Percentiles rank a stretch among this genome's conserved stretches.
Conservation (phyloP, 139 green algal genomes). For the Axilococcus clingmanii region DNA sequence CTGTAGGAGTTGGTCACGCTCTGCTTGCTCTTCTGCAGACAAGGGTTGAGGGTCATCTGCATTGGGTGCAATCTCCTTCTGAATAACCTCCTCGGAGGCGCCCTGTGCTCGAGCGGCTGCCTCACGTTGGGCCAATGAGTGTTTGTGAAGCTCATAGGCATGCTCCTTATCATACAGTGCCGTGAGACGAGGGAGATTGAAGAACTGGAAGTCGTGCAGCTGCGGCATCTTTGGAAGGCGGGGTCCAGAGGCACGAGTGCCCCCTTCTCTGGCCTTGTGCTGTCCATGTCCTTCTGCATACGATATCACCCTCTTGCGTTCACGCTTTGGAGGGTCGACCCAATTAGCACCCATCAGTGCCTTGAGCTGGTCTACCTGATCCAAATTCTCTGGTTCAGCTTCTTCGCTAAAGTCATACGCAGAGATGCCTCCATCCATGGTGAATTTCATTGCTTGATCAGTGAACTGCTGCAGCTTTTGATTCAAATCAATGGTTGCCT, state of each 20-base stretch:
- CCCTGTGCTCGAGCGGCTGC: slow-evolving; percentile 33
- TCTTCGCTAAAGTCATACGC: slow-evolving; percentile 81
- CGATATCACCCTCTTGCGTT: slow-evolving; percentile 84
- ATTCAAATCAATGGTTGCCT: slow-evolving; percentile 81
- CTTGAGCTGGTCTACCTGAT: slow-evolving; percentile 42
- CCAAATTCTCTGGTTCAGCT: slow-evolving; percentile 27
- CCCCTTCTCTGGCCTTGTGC: slow-evolving; percentile 29
- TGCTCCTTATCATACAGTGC: slow-evolving; percentile 91
- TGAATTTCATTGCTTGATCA: slow-evolving; percentile 90
- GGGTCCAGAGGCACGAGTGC: slow-evolving; percentile 29
- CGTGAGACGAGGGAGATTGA: slow-evolving; percentile 61
- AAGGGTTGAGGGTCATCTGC: slow-evolving; percentile 76
- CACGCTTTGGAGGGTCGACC: slow-evolving; percentile 90
- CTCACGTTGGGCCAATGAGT: slow-evolving; percentile 45
- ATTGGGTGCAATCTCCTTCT: slow-evolving; percentile 28
- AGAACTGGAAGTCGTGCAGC: slow-evolving; percentile 97
- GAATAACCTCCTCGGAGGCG: slow-evolving; percentile 55
- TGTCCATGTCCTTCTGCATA: slow-evolving; percentile 84
- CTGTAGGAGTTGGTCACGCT: slow-evolving; percentile 44
- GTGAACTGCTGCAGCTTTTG: slow-evolving; percentile 93
- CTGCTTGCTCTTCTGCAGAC: slow-evolving; percentile 67
- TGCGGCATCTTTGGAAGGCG: slow-evolving; percentile 85
- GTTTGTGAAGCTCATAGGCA: slow-evolving; percentile 52
- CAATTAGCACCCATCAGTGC: slow-evolving; percentile 69
- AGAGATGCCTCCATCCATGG: slow-evolving; percentile 80